phyloP scores from a whole-genome alignment of 768 basidiomycete species.

The Russula earlei region DNA sequence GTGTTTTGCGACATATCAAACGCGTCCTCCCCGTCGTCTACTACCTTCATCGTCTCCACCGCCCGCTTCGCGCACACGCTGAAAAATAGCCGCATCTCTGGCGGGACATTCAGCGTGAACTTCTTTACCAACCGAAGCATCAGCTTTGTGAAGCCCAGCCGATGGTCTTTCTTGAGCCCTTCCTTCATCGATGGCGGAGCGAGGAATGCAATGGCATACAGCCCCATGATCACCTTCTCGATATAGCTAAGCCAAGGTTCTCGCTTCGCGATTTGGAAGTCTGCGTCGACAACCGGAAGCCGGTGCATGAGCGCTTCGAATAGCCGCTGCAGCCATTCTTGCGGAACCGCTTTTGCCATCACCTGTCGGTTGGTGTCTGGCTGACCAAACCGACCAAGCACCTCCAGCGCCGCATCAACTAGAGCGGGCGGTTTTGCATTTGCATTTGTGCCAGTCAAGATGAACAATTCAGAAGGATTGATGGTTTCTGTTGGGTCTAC shows the following conservation, averaged over 20 bases:
- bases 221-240: constrained; percentile 69
- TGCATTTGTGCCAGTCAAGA: constrained; percentile 38
- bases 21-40: constrained; percentile 67
- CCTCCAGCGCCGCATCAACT: constrained; percentile 73
- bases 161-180: constrained; percentile 53
- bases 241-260: constrained; percentile 70
- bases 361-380: constrained; percentile 71
- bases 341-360: constrained; percentile 52
- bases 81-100: constrained; percentile 46
- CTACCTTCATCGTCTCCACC: constrained; percentile 66
- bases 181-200: constrained; percentile 68
- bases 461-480: constrained; percentile 50
- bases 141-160: constrained; percentile 57
- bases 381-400: constrained; percentile 70
- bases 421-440: constrained; percentile 46
- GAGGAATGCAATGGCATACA: constrained; percentile 82
- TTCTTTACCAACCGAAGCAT: constrained; percentile 65
- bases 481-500: constrained; percentile 59
- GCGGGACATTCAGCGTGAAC: constrained; percentile 41
- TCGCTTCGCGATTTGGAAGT: constrained; percentile 56
- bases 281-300: constrained; percentile 69
- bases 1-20: constrained; percentile 58
- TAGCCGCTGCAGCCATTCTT: constrained; percentile 46
- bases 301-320: constrained; percentile 70
- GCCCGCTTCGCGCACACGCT: constrained; percentile 52